phyloP scores from a whole-genome alignment of 768 basidiomycete genomes.

The Butyriboletus loyo region DNA sequence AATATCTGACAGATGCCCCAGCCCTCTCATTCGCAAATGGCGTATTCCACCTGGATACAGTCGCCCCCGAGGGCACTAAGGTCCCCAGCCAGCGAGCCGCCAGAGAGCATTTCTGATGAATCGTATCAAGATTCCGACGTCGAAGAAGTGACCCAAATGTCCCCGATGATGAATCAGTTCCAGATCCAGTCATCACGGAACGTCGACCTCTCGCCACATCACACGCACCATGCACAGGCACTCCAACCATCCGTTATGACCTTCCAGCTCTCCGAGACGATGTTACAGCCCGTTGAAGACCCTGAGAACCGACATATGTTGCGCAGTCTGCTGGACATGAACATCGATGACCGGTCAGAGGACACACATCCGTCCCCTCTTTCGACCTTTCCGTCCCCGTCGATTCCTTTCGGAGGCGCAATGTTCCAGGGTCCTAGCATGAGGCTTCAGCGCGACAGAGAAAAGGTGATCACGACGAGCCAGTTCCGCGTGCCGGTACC shows the following conservation, averaged over 20 bases:
- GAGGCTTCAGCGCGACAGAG: constrained; percentile 20
- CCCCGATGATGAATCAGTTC: constrained; percentile 32
- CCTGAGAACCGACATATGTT: constrained; percentile 25
- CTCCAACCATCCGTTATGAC: constrained; percentile 30
- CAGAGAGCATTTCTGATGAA: constrained; percentile 30
- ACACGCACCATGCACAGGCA: constrained; percentile 9
- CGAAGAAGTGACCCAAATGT: constrained; percentile 27
- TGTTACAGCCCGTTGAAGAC: constrained; percentile 25
- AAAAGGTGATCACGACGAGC: constrained; percentile 7
- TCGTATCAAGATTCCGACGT: constrained; percentile 29
- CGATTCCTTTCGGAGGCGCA: constrained; percentile 2
- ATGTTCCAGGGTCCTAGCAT: constrained; percentile 22
- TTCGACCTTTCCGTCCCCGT: constrained; percentile 1
- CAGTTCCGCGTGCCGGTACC: constrained; percentile 9
- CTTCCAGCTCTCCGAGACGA: constrained; percentile 26
- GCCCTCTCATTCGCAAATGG: constrained; percentile 18
- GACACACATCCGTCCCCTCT: constrained; percentile 4
- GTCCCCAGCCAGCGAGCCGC: constrained; percentile 30
- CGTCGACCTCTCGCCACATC: constrained; percentile 1
- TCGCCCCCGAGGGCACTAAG: constrained; percentile 9
- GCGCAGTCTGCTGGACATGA: constrained; percentile 14
- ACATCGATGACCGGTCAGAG: constrained; percentile 16
- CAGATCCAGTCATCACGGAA: constrained; percentile 22
- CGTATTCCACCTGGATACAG: constrained; percentile 14
- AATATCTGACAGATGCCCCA: constrained; percentile 18